Conservation (phyloP, 768 basidiomycete genomes). For the Termitomyces bulborhizus region DNA sequence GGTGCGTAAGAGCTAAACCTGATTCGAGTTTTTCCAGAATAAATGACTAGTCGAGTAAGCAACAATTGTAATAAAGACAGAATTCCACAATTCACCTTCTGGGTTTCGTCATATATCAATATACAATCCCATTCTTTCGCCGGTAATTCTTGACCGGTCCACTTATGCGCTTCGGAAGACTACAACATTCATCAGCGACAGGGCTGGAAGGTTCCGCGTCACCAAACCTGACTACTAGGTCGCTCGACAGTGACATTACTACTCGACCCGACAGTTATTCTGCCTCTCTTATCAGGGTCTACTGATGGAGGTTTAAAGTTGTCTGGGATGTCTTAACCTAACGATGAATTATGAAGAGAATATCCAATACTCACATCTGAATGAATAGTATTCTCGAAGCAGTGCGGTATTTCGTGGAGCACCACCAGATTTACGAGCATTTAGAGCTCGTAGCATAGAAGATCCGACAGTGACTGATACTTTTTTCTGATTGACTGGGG, state of each 20-base stretch:
- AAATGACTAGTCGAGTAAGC: conserved; percentile 43
- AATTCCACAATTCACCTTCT: conserved; percentile 41
- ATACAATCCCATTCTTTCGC: conserved; percentile 73
- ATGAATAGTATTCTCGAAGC: conserved; percentile 70
- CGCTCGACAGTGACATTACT: conserved; percentile 56
- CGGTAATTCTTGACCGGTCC: conserved; percentile 48
- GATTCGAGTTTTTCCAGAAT: conserved; percentile 75
- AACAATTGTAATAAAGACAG: background rate
- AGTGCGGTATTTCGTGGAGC: conserved; percentile 33
- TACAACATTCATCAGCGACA: conserved; percentile 16
- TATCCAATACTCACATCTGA: conserved; percentile 52
- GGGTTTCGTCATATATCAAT: conserved; percentile 73
- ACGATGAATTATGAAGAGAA: background rate
- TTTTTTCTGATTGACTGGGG: conserved; percentile 47
- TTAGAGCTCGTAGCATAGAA: conserved; percentile 60
- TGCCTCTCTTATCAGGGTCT: conserved; percentile 58
- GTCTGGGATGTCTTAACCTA: conserved; percentile 33
- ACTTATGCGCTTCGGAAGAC: conserved; percentile 50
- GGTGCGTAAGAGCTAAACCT: conserved; percentile 46
- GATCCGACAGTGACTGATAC: conserved; percentile 46
- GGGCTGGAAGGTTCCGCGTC: background rate
- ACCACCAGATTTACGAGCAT: conserved; percentile 62
- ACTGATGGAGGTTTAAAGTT: conserved; percentile 73
- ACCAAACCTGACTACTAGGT: conserved; percentile 54
- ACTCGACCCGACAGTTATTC: conserved; percentile 52